phyloP scores from a whole-genome alignment of 2,329 filamentous ascomycete genomes.

The Fusarium caatingaense region DNA sequence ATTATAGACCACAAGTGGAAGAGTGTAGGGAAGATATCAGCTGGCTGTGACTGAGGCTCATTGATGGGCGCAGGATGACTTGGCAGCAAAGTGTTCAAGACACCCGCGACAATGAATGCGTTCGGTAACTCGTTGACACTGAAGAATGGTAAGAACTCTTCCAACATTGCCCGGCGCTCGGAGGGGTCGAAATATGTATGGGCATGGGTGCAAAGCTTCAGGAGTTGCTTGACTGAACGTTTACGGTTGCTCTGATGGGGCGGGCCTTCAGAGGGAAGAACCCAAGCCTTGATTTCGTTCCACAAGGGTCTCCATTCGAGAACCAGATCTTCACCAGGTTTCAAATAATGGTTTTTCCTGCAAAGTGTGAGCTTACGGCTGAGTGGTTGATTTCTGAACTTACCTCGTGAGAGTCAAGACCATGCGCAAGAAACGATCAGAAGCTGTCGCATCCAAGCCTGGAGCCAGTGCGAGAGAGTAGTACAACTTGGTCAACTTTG shows the following conservation, averaged over 20 bases:
- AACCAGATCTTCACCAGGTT: constrained; percentile 86
- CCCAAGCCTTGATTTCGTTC: constrained; percentile 90
- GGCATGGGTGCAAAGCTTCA: constrained; percentile 89
- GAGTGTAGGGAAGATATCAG: constrained; percentile 89
- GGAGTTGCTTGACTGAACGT: constrained; percentile 72
- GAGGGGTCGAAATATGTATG: constrained; percentile 93
- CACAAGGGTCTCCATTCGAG: constrained; percentile 95
- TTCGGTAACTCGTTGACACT: constrained; percentile 92
- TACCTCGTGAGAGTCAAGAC: constrained; percentile 95
- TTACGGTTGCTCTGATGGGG: constrained; percentile 67
- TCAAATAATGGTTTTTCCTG: constrained; percentile 95
- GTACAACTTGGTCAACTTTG: constrained; percentile 88
- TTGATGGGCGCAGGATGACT: constrained; percentile 81
- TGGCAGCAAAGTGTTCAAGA: constrained; percentile 88
- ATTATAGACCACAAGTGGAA: constrained; percentile 98
- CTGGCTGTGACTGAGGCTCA: constrained; percentile 81
- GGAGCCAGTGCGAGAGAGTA: constrained; percentile 93
- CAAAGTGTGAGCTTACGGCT: constrained; percentile 17
- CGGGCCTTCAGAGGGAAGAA: constrained; percentile 86
- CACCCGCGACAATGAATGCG: constrained; percentile 90
- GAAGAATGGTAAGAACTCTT: constrained; percentile 87
- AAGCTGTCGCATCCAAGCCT: constrained; percentile 82
- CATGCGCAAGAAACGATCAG: constrained; percentile 96
- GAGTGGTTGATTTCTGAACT: constrained; percentile 49
- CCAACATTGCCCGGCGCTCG: constrained; percentile 83